These are phyloP conservation scores for Xylaria scruposa DNA, from an alignment of 495 filamentous ascomycete species.

Conservation along the genomic window DNA sequence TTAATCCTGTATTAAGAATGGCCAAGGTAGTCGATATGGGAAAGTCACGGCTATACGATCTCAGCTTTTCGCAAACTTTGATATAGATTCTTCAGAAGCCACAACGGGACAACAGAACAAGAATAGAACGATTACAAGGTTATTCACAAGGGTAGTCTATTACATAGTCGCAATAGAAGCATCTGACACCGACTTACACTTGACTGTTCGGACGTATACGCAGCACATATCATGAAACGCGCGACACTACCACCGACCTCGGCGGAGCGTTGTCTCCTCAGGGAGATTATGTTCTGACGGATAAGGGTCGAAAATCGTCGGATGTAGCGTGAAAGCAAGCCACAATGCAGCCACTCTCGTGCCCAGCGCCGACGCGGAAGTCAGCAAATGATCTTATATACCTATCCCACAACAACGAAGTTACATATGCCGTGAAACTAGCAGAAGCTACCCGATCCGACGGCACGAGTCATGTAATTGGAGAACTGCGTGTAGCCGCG, in stretches of 20 bases:
- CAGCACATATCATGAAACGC: neutral
- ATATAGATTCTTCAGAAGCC: neutral
- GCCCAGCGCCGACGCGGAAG: neutral
- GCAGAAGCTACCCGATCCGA: constrained; percentile 23
- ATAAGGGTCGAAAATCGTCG: constrained; percentile 16
- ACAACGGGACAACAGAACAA: neutral
- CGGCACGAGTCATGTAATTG: constrained; percentile 11
- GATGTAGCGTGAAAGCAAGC: constrained; percentile 15
- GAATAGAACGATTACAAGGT: neutral
- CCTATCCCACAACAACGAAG: neutral
- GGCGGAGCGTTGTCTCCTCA: neutral
- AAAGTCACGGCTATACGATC: neutral
- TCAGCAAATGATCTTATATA: constrained; percentile 8
- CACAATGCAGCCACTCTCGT: constrained; percentile 16
- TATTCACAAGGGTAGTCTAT: neutral
- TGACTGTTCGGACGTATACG: neutral
- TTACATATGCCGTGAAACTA: constrained; percentile 9
- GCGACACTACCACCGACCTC: neutral
- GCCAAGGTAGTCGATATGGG: too few relatives aligned
- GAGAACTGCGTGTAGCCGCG: constrained; percentile 17
- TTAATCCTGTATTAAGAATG: neutral
- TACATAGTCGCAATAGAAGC: neutral
- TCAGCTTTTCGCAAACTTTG: neutral
- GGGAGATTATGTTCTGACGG: neutral
- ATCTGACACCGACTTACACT: neutral